Evolutionary conservation across 2,329 filamentous ascomycete species (phyloP).

Genomic region (Hortaea werneckii): DNA sequence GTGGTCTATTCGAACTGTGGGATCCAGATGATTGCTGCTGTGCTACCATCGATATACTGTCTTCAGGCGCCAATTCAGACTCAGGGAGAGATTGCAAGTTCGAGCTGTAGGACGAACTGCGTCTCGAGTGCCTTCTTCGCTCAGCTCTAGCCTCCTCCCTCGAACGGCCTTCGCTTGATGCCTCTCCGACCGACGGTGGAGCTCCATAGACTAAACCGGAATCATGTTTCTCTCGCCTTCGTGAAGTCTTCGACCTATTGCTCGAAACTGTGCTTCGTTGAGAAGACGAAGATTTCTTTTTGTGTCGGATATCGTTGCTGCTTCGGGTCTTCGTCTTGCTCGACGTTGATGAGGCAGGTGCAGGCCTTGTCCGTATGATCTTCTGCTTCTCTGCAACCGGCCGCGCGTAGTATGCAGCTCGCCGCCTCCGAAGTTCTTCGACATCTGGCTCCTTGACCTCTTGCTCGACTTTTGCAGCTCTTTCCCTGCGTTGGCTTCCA

Average conservation of each 20-base stretch:
- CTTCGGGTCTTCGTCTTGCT: neutral
- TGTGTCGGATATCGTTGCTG: neutral
- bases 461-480: conserved; percentile 6
- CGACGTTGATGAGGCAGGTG: neutral
- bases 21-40: conserved; percentile 3
- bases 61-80: conserved; percentile 19
- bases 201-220: neutral
- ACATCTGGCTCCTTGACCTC: conserved; percentile 26
- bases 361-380: conserved; percentile 3
- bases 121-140: conserved; percentile 3
- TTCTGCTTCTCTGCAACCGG: conserved; percentile 12
- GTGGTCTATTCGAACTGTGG: conserved; percentile 4
- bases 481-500: neutral
- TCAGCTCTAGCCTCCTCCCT: neutral
- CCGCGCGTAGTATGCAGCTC: conserved; percentile 28
- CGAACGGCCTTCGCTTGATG: too few species aligned
- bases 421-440: conserved; percentile 29
- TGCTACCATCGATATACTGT: conserved; percentile 19
- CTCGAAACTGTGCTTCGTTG: neutral
- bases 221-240: neutral
- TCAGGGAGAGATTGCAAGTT: neutral
- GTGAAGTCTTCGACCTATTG: neutral
- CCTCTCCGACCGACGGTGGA: neutral
- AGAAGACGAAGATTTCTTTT: neutral
- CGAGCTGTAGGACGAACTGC: conserved; percentile 2